These are phyloP conservation scores for Lotus japonicus DNA, from an alignment of 306 rosid species.

Conservation along the genomic window DNA sequence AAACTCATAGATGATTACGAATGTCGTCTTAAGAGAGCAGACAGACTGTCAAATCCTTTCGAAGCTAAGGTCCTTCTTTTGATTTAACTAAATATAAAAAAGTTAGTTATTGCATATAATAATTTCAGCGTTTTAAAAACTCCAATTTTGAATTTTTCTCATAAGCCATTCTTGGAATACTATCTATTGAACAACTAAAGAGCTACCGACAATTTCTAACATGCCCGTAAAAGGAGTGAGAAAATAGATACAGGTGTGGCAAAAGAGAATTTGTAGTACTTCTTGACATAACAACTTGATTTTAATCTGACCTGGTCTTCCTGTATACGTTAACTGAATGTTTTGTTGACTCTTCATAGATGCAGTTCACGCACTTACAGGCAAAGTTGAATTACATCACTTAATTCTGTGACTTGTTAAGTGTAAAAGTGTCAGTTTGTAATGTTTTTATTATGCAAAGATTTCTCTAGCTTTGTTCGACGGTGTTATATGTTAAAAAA, in stretches of 20 bases:
- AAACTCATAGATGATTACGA: constrained; percentile 27
- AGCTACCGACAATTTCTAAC: not conserved
- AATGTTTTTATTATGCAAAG: not conserved
- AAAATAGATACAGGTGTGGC: not conserved
- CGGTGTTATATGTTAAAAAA: not conserved
- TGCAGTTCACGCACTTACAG: not conserved
- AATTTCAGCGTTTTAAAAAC: not conserved
- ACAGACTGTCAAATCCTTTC: constrained; percentile 10
- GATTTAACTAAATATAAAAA: not conserved
- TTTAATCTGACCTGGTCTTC: not conserved
- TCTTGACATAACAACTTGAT: not conserved
- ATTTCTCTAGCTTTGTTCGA: constrained; percentile 3
- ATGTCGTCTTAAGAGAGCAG: constrained; percentile 17
- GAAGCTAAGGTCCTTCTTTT: constrained; percentile 30
- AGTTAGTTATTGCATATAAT: not conserved
- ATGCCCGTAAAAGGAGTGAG: not conserved
- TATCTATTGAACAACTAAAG: not conserved
- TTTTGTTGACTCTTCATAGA: not conserved
- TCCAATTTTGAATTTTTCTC: not conserved
- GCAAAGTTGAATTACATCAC: not conserved
- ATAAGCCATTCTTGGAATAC: not conserved
- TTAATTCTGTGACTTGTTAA: constrained; percentile 3
- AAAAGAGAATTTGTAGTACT: not conserved
- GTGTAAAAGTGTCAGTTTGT: not conserved
- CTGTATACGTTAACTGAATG: not conserved